Evolutionary conservation across 768 basidiomycete species (phyloP).

Genomic region (Agrocybe praecox): DNA sequence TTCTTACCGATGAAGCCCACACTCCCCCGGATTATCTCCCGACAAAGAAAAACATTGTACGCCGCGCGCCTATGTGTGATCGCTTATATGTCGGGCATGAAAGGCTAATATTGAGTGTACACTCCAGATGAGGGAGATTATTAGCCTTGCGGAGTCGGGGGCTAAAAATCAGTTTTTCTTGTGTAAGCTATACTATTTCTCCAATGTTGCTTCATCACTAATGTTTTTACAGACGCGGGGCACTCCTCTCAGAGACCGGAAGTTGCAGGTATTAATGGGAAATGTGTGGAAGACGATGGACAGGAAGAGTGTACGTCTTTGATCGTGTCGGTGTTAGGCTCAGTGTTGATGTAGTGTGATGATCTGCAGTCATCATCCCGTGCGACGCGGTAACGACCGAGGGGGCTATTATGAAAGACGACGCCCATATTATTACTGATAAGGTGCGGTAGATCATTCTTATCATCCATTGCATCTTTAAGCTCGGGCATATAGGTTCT

Average conservation of each 20-base stretch:
- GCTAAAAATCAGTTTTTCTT: constrained; percentile 8
- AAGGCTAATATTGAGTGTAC: neutral
- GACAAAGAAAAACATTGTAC: constrained; percentile 8
- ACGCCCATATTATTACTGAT: neutral
- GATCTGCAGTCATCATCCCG: constrained; percentile 10
- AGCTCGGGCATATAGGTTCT: neutral
- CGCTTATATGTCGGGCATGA: too few relatives aligned
- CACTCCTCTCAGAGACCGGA: constrained; percentile 11
- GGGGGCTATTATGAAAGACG: neutral
- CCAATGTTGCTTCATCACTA: neutral
- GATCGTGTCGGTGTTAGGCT: neutral
- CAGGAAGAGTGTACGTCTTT: constrained; percentile 13
- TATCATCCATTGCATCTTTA: neutral
- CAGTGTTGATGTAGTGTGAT: neutral
- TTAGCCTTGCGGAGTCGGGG: neutral
- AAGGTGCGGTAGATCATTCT: neutral
- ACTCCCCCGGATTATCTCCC: neutral
- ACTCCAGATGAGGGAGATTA: constrained; percentile 1
- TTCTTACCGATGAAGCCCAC: neutral
- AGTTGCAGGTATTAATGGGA: neutral
- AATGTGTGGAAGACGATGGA: constrained; percentile 9
- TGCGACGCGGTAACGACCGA: constrained; percentile 3
- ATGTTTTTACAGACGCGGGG: constrained; percentile 9
- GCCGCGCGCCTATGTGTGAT: neutral
- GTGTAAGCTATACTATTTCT: neutral